Evolutionary conservation across 805 yeast genomes (phyloP).

Genomic region (Nakazawaea anatomiae): DNA sequence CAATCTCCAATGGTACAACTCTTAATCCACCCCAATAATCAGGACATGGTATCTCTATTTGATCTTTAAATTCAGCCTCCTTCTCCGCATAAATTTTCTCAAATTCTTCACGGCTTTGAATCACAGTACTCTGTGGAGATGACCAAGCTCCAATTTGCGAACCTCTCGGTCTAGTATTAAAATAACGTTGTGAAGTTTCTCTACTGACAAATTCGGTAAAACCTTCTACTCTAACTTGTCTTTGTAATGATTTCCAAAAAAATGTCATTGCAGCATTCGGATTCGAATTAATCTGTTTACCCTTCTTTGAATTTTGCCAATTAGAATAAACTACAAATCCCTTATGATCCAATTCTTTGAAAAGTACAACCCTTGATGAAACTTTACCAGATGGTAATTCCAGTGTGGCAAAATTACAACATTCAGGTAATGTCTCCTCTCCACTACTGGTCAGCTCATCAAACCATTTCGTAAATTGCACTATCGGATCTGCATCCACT

Average conservation of each 20-base stretch:
- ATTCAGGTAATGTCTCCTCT: constrained; percentile 67
- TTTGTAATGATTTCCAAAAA: constrained; percentile 87
- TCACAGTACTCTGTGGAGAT: constrained; percentile 72
- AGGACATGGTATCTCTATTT: constrained; percentile 79
- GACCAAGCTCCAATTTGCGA: constrained; percentile 97
- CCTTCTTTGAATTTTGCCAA: constrained; percentile 80
- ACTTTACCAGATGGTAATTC: constrained; percentile 86
- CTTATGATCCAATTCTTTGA: constrained; percentile 80
- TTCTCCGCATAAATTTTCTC: constrained; percentile 42
- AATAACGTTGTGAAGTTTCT: constrained; percentile 74
- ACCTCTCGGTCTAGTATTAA: constrained; percentile 84
- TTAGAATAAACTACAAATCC: constrained; percentile 90
- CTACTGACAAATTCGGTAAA: constrained; percentile 62
- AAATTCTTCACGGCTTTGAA: constrained; percentile 56
- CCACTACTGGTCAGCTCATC: constrained; percentile 55
- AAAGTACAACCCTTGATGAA: constrained; percentile 74
- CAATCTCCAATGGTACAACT: constrained; percentile 82
- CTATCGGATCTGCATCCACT: constrained; percentile 55
- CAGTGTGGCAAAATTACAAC: constrained; percentile 85
- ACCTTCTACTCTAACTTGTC: constrained; percentile 94
- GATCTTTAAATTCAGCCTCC: constrained; percentile 56
- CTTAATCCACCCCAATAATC: constrained; percentile 95
- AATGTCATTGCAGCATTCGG: constrained; percentile 79
- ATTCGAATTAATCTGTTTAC: constrained; percentile 62
- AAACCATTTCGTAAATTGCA: constrained; percentile 83